Percentiles rank a stretch among this genome's conserved stretches.
Conservation (phyloP, 2,329 filamentous ascomycete genomes). For the Coleophoma crateriformis region DNA sequence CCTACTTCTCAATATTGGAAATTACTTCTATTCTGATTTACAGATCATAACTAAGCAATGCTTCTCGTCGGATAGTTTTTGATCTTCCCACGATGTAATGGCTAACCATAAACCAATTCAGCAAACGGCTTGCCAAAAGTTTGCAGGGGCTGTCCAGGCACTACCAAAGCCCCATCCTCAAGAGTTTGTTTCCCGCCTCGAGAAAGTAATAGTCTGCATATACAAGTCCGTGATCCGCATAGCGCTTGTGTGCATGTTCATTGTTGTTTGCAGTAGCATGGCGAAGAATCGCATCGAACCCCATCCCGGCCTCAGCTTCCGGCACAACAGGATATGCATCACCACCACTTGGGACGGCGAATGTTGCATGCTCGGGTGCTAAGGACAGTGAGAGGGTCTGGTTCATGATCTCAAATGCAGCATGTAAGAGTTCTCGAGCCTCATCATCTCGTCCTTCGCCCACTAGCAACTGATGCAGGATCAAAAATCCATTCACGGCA, state of each 20-base stretch:
- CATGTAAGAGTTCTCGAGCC: constrained; percentile 6
- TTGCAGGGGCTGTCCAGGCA: no score
- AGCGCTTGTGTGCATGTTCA: constrained; percentile 6
- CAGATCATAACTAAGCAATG: no score
- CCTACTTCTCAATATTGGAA: neutral
- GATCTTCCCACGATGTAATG: no score
- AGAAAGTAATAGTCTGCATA: constrained; percentile 19
- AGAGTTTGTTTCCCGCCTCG: constrained; percentile 13
- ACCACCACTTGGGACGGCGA: neutral
- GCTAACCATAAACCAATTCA: no score
- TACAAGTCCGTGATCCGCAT: constrained; percentile 14
- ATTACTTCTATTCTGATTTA: no score
- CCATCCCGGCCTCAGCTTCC: constrained; percentile 3
- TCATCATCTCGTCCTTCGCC: neutral
- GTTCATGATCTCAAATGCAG: constrained; percentile 14
- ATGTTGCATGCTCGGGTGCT: constrained; percentile 9
- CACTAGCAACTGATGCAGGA: constrained; percentile 20
- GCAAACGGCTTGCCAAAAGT: no score
- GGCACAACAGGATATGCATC: neutral
- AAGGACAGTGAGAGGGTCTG: constrained; percentile 14
- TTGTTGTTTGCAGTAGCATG: constrained; percentile 15
- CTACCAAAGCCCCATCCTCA: constrained; percentile 11
- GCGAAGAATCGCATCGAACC: constrained; percentile 8
- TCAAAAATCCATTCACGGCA: constrained; percentile 33
- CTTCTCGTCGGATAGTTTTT: no score